Evolutionary conservation across 208 protist genomes (phyloP).

Genomic region (Leishmania lainsoni): DNA sequence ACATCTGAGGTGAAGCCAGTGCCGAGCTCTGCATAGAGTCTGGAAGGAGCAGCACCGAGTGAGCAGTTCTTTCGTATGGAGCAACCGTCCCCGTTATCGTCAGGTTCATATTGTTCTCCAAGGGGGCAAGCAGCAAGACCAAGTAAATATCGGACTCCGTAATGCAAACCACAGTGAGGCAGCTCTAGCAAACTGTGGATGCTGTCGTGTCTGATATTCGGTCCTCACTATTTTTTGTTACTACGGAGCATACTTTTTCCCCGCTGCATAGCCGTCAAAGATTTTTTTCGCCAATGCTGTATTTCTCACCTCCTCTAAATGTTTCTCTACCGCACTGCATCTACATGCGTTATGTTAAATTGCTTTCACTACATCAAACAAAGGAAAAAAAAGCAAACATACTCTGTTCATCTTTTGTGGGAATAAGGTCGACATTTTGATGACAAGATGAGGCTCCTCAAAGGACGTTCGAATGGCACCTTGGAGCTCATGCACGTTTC

Average conservation of each 20-base stretch:
- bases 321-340: neutral
- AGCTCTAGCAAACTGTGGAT: neutral
- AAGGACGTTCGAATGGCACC: neutral
- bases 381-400: neutral
- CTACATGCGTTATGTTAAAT: neutral
- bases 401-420: neutral
- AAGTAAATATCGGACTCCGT: neutral
- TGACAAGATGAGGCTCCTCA: neutral
- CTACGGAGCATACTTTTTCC: neutral
- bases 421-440: neutral
- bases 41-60: no score
- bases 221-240: neutral
- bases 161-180: neutral
- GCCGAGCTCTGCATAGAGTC: slow-evolving; percentile 10
- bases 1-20: slow-evolving; percentile 13
- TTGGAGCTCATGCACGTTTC: neutral
- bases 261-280: neutral
- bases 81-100: no score
- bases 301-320: neutral
- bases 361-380: neutral
- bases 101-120: neutral
- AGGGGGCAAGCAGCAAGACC: neutral
- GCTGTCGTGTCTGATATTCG: neutral
- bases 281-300: neutral
- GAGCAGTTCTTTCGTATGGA: neutral